These are phyloP conservation scores for Aspergillus taichungensis DNA, from an alignment of 495 filamentous ascomycete genomes.

Conservation along the genomic window DNA sequence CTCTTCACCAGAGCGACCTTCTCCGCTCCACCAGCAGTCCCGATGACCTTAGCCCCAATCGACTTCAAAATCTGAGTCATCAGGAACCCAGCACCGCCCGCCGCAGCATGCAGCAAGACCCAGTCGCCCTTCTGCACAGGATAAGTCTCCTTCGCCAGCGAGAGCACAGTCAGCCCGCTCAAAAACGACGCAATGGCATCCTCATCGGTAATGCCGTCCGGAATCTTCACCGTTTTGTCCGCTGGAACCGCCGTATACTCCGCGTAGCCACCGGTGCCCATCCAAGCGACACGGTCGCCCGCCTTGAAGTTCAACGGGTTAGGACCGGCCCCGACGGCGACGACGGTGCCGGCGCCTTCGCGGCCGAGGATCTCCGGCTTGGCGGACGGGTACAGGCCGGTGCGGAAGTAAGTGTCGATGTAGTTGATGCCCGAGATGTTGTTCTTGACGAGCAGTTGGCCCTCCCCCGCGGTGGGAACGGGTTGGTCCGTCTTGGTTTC, in stretches of 20 bases:
- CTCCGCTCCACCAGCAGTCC: constrained; percentile 64
- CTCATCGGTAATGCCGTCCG: constrained; percentile 49
- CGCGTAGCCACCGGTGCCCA: constrained; percentile 58
- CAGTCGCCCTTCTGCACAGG: constrained; percentile 68
- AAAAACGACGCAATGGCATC: constrained; percentile 61
- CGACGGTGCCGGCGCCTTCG: constrained; percentile 64
- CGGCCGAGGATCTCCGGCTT: constrained; percentile 77
- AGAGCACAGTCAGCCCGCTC: constrained; percentile 81
- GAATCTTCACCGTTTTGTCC: constrained; percentile 52
- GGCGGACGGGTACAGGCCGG: constrained; percentile 69
- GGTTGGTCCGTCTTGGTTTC: constrained; percentile 66
- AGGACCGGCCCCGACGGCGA: constrained; percentile 39
- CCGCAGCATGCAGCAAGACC: constrained; percentile 84
- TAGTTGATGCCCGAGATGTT: constrained; percentile 81
- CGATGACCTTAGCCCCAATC: constrained; percentile 74
- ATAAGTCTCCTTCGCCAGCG: constrained; percentile 70
- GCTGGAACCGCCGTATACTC: constrained; percentile 62
- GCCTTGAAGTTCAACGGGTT: constrained; percentile 42
- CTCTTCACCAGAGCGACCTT: constrained; percentile 63
- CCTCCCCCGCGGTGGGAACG: constrained; percentile 60
- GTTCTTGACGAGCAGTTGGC: constrained; percentile 78
- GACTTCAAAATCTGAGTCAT: constrained; percentile 65
- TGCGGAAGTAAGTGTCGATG: constrained; percentile 84
- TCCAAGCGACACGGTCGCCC: constrained; percentile 62
- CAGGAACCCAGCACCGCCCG: constrained; percentile 76